Evolutionary conservation across 768 basidiomycete genomes (phyloP).

Genomic region (Coprinellus micaceus): DNA sequence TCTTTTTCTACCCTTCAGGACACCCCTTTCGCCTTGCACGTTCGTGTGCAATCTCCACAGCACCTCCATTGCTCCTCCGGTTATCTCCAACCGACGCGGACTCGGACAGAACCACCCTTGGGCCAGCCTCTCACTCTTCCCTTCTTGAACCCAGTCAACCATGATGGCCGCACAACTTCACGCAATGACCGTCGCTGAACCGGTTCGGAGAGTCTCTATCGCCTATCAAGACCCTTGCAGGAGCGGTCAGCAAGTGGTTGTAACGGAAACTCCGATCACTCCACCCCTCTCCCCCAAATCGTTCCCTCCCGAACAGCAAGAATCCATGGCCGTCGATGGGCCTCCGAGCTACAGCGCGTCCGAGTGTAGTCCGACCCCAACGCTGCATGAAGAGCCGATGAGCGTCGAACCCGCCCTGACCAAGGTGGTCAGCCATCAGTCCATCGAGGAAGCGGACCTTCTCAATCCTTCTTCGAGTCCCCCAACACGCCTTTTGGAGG

Average conservation of each 20-base stretch:
- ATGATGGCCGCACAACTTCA: neutral
- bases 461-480: too few relatives aligned
- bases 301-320: neutral
- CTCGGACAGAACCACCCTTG: neutral
- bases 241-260: constrained; percentile 40
- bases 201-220: constrained; percentile 22
- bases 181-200: constrained; percentile 16
- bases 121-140: neutral
- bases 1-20: constrained; percentile 5
- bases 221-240: constrained; percentile 20
- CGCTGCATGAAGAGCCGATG: neutral
- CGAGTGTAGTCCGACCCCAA: neutral
- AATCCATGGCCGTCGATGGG: constrained; percentile 3
- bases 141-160: neutral
- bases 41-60: neutral
- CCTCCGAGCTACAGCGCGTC: neutral
- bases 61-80: too few relatives aligned
- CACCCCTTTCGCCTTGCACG: constrained; percentile 4
- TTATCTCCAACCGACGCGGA: neutral
- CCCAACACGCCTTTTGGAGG: constrained; percentile 60
- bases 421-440: too few relatives aligned
- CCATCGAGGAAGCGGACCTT: too few relatives aligned
- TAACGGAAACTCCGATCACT: constrained; percentile 14
- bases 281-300: constrained; percentile 16
- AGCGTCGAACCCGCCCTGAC: neutral